Base-by-base conservation (phyloP, 2,329 filamentous ascomycete genomes). In the Phyllachora maydis region DNA sequence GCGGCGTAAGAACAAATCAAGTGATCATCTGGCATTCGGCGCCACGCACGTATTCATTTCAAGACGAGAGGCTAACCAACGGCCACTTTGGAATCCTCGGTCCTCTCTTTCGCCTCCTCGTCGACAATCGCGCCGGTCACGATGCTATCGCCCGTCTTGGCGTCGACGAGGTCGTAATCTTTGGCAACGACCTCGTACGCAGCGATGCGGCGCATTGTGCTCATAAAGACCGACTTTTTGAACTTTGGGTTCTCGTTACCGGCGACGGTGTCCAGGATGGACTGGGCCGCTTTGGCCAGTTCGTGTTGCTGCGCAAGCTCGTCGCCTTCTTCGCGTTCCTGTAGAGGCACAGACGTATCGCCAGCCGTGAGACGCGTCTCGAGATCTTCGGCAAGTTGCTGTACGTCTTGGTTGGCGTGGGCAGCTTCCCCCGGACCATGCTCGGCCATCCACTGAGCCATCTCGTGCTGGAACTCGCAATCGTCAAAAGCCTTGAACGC, bases 161-260 rank as follows among this genome's bases (percentile, higher is more conserved):
- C 32, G 8, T 46, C 38, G 8, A 46, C 34, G 5, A 49, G 35
- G 18, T 33, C 27, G 15, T 40, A 71, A 19, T 71, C 75, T 32
- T 77, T 59, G 18, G 88, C 67, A 23, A 62, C 61, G 9, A 82
- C 66, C 47, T 88, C 70, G 26, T 62, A 56, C 38, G 78, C 68
- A 24, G 73, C 62, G 26, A 88, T 63, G 28, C 65, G 62, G 14
- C 74, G 65, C 78, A 90, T 88, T 21, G 90, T 51, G 4, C 62
- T 56, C 1, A 85, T 48, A 38, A 90, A 90, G 28, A 65, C 65
- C 33, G 76, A 83, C 38, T 82, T 66, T 35, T 69, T 65, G 44
- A 88, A 88, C 39, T 85, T 85, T 22, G 67, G 51, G 26, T 62
- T 71, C 28, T 65, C 59, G 34, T 85, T 71, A 35, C 70, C 54